Percentiles rank a stretch among this genome's conserved stretches.
Conservation (phyloP, 2,329 filamentous ascomycete species). For the Endothia cerciana region DNA sequence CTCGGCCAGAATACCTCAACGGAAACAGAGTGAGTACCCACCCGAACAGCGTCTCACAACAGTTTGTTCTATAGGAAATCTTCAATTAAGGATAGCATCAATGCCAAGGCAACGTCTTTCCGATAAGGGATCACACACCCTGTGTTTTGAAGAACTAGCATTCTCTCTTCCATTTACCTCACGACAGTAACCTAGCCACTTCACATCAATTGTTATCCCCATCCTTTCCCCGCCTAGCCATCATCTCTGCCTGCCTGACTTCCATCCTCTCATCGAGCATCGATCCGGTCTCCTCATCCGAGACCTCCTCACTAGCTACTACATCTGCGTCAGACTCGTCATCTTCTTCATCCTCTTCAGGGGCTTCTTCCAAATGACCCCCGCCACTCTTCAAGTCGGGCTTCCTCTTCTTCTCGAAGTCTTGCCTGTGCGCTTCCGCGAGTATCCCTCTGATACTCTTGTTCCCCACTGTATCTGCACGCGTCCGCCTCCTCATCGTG, state of each 20-base stretch:
- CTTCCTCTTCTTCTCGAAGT: constrained; percentile 80
- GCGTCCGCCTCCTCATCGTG: constrained; percentile 37
- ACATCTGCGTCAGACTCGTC: constrained; percentile 34
- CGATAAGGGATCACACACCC: neutral
- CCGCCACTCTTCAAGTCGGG: constrained; percentile 31
- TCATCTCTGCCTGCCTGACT: constrained; percentile 35
- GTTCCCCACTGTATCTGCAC: constrained; percentile 40
- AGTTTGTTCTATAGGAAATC: neutral
- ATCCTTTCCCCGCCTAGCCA: constrained; percentile 29
- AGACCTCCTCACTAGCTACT: constrained; percentile 39
- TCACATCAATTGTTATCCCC: constrained; percentile 1
- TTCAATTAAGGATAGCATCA: neutral
- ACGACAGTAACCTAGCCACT: neutral
- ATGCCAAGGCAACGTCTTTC: neutral
- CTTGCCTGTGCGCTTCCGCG: constrained; percentile 82
- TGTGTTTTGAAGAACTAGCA: neutral
- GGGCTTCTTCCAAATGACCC: constrained; percentile 31
- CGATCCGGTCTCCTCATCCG: constrained; percentile 40
- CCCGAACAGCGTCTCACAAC: neutral
- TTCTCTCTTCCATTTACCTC: neutral
- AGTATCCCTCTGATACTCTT: constrained; percentile 65
- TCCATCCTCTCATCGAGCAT: constrained; percentile 36
- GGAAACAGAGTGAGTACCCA: neutral
- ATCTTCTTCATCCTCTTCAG: constrained; percentile 32
- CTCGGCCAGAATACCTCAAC: neutral